Conservation (phyloP, 1,284 basidiomycete species). For the Cutaneotrichosporon spelunceum region DNA sequence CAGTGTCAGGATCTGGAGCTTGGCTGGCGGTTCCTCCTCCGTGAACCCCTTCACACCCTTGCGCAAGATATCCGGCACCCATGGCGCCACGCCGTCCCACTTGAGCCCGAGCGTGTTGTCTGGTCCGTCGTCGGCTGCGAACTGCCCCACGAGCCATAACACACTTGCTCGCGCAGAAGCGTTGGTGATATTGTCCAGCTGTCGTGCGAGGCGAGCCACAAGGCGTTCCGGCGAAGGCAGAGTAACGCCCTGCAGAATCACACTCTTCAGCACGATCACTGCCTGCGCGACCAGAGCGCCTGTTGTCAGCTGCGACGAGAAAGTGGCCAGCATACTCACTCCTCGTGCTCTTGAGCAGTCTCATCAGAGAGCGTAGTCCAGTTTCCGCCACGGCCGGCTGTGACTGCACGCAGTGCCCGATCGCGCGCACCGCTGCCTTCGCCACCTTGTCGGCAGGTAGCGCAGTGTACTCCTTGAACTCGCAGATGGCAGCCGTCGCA, state of each 20-base stretch:
- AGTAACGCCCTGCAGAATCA: slow-evolving; percentile 59
- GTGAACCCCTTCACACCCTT: slow-evolving; percentile 69
- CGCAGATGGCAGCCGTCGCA: slow-evolving; percentile 65
- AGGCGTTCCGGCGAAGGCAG: slow-evolving; percentile 58
- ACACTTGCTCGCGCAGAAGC: slow-evolving; percentile 76
- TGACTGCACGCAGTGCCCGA: slow-evolving; percentile 68
- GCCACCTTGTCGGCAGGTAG: slow-evolving; percentile 69
- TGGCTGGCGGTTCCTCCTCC: slow-evolving; percentile 62
- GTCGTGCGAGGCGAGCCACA: slow-evolving; percentile 67
- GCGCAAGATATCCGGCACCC: slow-evolving; percentile 82
- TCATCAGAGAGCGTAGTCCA: slow-evolving; percentile 70
- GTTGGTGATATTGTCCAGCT: slow-evolving; percentile 73
- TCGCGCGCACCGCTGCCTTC: slow-evolving; percentile 66
- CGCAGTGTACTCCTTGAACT: slow-evolving; percentile 78
- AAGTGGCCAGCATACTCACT: slow-evolving; percentile 50
- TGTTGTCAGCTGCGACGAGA: not conserved
- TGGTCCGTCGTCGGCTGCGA: slow-evolving; percentile 53
- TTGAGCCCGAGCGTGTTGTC: slow-evolving; percentile 31
- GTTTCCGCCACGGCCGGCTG: slow-evolving; percentile 66
- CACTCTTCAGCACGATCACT: slow-evolving; percentile 75
- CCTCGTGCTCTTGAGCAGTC: slow-evolving; percentile 63
- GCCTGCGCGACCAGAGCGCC: slow-evolving; percentile 66
- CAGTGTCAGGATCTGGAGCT: slow-evolving; percentile 76
- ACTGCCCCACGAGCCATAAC: slow-evolving; percentile 86
- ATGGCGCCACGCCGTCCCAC: slow-evolving; percentile 58